Conservation (phyloP, 2,329 filamentous ascomycete species). For the Cercospora sp. region DNA sequence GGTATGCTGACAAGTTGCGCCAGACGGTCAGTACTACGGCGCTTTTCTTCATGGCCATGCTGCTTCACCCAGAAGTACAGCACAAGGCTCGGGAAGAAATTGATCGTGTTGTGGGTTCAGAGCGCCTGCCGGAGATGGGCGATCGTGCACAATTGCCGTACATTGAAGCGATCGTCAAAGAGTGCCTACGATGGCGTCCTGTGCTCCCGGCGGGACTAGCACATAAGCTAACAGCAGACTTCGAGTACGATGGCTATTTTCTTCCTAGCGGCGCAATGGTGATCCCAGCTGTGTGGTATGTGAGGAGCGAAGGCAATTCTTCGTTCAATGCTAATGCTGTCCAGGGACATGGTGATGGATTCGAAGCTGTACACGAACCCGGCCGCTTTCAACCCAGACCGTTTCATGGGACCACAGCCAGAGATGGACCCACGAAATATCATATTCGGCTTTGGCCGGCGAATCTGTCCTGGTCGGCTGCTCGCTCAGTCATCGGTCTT, state of each 20-base stretch:
- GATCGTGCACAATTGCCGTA: constrained; percentile 39
- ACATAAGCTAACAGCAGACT: constrained; percentile 47
- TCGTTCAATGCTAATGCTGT: background rate
- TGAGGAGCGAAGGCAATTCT: too few relatives aligned
- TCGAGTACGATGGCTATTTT: constrained; percentile 42
- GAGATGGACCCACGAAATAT: constrained; percentile 25
- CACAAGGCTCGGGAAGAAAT: constrained; percentile 38
- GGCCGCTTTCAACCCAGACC: constrained; percentile 25
- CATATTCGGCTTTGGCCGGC: constrained; percentile 27
- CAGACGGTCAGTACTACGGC: constrained; percentile 30
- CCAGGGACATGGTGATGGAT: constrained; percentile 9
- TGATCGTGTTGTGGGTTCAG: constrained; percentile 34
- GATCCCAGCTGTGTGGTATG: constrained; percentile 41
- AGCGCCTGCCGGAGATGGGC: constrained; percentile 33
- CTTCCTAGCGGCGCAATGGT: constrained; percentile 46
- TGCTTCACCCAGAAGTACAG: constrained; percentile 33
- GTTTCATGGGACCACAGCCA: constrained; percentile 24
- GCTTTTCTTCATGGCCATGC: constrained; percentile 40
- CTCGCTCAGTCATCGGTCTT: constrained; percentile 24
- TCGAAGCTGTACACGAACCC: constrained; percentile 9
- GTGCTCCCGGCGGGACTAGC: constrained; percentile 37
- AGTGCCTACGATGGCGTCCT: constrained; percentile 40
- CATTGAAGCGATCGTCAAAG: constrained; percentile 37
- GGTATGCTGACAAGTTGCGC: background rate
- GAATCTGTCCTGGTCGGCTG: constrained; percentile 26